Base-by-base conservation (phyloP, 2,329 filamentous ascomycete species). In the Xylariaceae sp. region DNA sequence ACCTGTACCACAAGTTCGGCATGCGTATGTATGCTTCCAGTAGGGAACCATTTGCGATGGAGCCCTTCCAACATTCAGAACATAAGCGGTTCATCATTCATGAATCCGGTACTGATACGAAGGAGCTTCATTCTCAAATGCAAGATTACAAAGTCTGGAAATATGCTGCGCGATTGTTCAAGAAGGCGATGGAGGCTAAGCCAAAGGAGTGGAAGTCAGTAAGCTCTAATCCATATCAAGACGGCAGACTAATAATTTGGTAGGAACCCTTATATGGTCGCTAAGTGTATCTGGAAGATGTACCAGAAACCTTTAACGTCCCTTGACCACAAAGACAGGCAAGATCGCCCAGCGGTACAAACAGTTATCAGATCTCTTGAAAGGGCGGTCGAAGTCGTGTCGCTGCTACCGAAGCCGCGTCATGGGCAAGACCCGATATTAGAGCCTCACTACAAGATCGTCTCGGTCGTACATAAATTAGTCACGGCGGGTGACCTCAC, bases 381-480 rank as follows among this genome's bases (percentile, higher is more conserved):
- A 61, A 77, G 76, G 55, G 75, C 81, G 1, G 74, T 85, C 19
- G 70, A 79, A 51, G 76, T 82, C 1, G 81, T 82, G 1, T 74
- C 76, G 6, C 76, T 75, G 18, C 72, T 82, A 26, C 80, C 81
- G 23, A 85, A 84, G 60, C 81, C 81, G 3, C 76, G 82, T 14
- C 77, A 80, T 68, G 86, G 81, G 19, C 77, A 76, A 56, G 91
- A 96, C 58, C 91, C 90, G 0, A 87, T 96, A 20, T 81, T 97
- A 16, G 93, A 96, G 70, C 93, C 93, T 2, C 92, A 96, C 70
- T 96, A 96, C 79, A 96, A 96, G 75, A 87, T 96, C 19, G 83
- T 95, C 37, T 89, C 90, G 2, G 78, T 95, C 20, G 76, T 92
- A 6, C 87, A 96, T 75, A 96, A 97, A 72, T 81, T 96, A 20